These are phyloP conservation scores for Cladosporium sp. DNA, from an alignment of 2,329 filamentous ascomycete species.

Conservation along the genomic window DNA sequence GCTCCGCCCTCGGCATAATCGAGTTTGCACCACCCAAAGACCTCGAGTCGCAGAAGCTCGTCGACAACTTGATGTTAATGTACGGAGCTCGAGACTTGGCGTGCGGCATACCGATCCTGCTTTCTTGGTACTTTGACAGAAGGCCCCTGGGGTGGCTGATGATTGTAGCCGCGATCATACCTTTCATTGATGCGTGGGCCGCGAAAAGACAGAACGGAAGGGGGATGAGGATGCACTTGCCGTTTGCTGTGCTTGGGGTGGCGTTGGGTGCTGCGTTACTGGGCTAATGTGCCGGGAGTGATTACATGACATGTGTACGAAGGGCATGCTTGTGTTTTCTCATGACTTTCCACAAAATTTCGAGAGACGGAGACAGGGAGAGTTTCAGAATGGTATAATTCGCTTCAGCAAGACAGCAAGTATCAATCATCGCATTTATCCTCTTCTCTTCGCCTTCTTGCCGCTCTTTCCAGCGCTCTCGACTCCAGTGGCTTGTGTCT, in stretches of 20 bases:
- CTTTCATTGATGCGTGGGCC: constrained; percentile 18
- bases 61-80: constrained; percentile 10
- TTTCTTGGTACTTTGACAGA: constrained; percentile 18
- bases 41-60: neutral
- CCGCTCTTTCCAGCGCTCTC: constrained; percentile 27
- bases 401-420: neutral
- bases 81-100: constrained; percentile 20
- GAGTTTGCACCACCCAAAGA: neutral
- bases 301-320: neutral
- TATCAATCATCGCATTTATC: neutral
- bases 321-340: neutral
- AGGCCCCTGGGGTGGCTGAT: constrained; percentile 15
- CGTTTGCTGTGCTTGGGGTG: constrained; percentile 5
- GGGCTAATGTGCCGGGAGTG: neutral
- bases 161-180: constrained; percentile 6
- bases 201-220: constrained; percentile 9
- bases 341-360: neutral
- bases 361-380: neutral
- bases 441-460: constrained; percentile 31
- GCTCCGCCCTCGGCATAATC: neutral
- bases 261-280: constrained; percentile 10
- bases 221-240: constrained; percentile 20
- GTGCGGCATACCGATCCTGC: constrained; percentile 11
- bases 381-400: neutral
- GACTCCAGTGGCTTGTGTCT: constrained; percentile 23